Evolutionary conservation across 2,329 filamentous ascomycete genomes (phyloP).

Genomic region (Ceratocystis colombiana): DNA sequence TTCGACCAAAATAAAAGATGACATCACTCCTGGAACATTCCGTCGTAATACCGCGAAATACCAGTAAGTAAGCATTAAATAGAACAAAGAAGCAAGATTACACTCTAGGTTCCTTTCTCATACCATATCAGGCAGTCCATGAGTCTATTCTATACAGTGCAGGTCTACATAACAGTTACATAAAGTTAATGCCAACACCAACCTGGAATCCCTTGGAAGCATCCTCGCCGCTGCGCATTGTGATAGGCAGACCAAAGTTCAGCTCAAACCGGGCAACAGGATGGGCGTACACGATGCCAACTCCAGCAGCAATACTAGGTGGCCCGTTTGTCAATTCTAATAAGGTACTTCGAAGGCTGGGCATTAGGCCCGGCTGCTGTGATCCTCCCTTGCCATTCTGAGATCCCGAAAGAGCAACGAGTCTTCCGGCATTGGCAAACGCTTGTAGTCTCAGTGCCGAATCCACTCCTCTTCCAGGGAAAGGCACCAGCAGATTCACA

Average conservation of each 20-base stretch:
- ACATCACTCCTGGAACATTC: no score
- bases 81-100: no score
- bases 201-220: constrained; percentile 85
- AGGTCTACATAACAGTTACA: constrained; percentile 44
- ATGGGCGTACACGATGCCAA: constrained; percentile 90
- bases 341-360: constrained; percentile 51
- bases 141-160: neutral
- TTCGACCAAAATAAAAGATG: no score
- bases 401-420: constrained; percentile 62
- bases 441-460: constrained; percentile 78
- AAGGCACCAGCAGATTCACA: constrained; percentile 71
- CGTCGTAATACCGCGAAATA: no score
- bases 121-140: neutral
- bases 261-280: constrained; percentile 88
- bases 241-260: constrained; percentile 84
- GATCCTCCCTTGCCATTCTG: constrained; percentile 35
- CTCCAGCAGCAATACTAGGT: constrained; percentile 75
- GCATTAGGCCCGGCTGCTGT: constrained; percentile 37
- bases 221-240: constrained; percentile 72
- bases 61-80: no score
- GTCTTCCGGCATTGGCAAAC: constrained; percentile 80
- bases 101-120: neutral
- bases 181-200: constrained; percentile 91
- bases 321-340: constrained; percentile 61
- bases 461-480: constrained; percentile 71